Percentiles rank a stretch among this genome's conserved stretches.
These are phyloP conservation scores for Xylaria palmicola DNA, from an alignment of 495 filamentous ascomycete genomes.

Conservation along the genomic window DNA sequence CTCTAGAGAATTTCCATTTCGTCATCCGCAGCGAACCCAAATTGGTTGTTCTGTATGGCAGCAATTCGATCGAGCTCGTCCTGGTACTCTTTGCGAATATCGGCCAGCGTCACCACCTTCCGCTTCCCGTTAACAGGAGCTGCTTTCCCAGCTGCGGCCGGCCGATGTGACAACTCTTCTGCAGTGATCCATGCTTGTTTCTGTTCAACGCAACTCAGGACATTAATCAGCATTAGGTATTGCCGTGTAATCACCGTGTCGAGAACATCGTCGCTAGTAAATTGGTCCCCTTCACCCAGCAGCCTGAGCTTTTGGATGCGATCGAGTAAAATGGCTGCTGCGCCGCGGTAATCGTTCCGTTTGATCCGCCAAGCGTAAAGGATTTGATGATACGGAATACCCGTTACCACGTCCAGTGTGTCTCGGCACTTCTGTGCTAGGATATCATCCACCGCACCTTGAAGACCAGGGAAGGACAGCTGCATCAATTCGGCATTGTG, in stretches of 20 bases:
- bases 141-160: neutral
- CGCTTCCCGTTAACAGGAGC: slow-evolving; percentile 37
- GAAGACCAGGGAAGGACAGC: slow-evolving; percentile 75
- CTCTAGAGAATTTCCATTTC: slow-evolving; percentile 46
- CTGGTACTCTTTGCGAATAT: slow-evolving; percentile 82
- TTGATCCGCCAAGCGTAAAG: slow-evolving; percentile 86
- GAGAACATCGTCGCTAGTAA: slow-evolving; percentile 49
- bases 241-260: slow-evolving; percentile 61
- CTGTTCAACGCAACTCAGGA: slow-evolving; percentile 75
- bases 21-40: slow-evolving; percentile 48
- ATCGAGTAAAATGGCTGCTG: slow-evolving; percentile 72
- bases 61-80: slow-evolving; percentile 77
- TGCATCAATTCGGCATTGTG: slow-evolving; percentile 67
- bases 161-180: slow-evolving; percentile 34
- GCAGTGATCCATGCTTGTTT: slow-evolving; percentile 71
- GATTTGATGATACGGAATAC: slow-evolving; percentile 72
- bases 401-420: slow-evolving; percentile 55
- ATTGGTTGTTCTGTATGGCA: slow-evolving; percentile 58
- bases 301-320: slow-evolving; percentile 53
- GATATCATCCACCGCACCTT: slow-evolving; percentile 72
- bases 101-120: slow-evolving; percentile 74
- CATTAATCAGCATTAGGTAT: slow-evolving; percentile 85
- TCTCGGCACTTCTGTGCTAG: slow-evolving; percentile 62
- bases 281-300: slow-evolving; percentile 46
- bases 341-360: slow-evolving; percentile 83